These are phyloP conservation scores for Cutaneotrichosporon curvatum DNA, from an alignment of 1,284 basidiomycete genomes.

Conservation along the genomic window DNA sequence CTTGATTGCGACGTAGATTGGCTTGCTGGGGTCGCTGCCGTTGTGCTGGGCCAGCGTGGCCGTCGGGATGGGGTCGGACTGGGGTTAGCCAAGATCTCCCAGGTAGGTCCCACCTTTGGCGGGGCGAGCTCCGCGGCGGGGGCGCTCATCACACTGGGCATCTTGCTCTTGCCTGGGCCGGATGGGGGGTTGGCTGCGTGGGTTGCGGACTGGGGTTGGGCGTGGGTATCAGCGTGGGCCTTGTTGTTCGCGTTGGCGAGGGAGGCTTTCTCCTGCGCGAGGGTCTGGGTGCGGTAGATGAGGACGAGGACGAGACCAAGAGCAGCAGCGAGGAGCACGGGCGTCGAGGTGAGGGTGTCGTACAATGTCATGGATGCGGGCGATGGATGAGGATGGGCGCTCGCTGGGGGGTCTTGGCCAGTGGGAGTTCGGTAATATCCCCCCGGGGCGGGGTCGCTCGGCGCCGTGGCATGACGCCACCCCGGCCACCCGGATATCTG, in stretches of 20 bases:
- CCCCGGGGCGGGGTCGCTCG: too few relatives aligned
- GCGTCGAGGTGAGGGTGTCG: constrained; percentile 34
- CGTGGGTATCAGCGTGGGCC: too few relatives aligned
- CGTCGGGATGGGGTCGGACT: constrained; percentile 42
- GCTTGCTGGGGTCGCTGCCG: constrained; percentile 38
- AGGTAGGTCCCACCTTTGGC: constrained; percentile 43
- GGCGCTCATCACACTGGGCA: constrained; percentile 37
- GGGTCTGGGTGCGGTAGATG: too few relatives aligned
- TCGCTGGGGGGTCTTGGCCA: too few relatives aligned
- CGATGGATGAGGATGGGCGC: background rate
- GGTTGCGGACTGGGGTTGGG: too few relatives aligned
- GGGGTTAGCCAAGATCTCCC: constrained; percentile 5
- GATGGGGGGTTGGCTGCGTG: background rate
- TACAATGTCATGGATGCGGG: constrained; percentile 8
- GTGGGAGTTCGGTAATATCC: too few relatives aligned
- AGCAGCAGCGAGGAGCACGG: constrained; percentile 29
- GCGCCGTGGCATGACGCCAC: too few relatives aligned
- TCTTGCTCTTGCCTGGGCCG: too few relatives aligned
- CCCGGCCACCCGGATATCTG: too few relatives aligned
- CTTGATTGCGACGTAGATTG: constrained; percentile 48
- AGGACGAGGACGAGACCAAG: constrained; percentile 18
- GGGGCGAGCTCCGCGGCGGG: constrained; percentile 37
- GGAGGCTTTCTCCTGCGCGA: too few relatives aligned
- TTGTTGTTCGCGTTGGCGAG: too few relatives aligned
- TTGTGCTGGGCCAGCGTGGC: constrained; percentile 36